A percentile compares a stretch with the other conserved stretches of the same genome.
These are phyloP conservation scores for Desmodesmus armatus DNA, from an alignment of 139 green algal species.

Conservation along the genomic window DNA sequence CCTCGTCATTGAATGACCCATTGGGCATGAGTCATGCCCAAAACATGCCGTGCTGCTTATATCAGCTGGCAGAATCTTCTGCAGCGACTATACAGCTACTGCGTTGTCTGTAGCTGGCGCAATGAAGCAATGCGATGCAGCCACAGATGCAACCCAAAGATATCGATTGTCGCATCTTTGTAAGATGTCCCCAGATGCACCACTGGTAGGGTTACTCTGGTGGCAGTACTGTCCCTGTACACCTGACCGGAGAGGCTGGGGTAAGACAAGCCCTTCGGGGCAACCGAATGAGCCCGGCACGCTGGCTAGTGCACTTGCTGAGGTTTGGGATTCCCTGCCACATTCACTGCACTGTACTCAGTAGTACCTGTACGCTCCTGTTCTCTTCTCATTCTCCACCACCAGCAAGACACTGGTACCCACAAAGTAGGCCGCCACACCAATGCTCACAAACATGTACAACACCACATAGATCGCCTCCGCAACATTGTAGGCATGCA, in stretches of 20 bases:
- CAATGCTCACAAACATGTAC: constrained; percentile 46
- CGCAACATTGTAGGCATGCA: constrained; percentile 33
- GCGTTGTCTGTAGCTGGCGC: too few relatives aligned
- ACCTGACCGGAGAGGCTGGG: too few relatives aligned
- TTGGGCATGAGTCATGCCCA: too few relatives aligned
- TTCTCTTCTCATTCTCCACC: constrained; percentile 47
- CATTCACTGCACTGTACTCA: neutral
- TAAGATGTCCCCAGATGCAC: neutral
- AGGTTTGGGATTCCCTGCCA: too few relatives aligned
- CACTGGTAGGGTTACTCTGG: neutral
- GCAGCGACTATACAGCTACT: too few relatives aligned
- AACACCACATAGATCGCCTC: constrained; percentile 15
- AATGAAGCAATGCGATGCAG: too few relatives aligned
- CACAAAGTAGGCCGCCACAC: constrained; percentile 58
- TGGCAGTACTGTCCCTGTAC: neutral
- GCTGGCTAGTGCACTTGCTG: neutral
- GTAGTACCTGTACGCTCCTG: constrained; percentile 19
- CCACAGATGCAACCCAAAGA: too few relatives aligned
- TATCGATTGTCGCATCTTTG: too few relatives aligned
- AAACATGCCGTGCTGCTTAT: too few relatives aligned
- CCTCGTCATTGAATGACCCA: too few relatives aligned
- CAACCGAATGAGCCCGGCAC: neutral
- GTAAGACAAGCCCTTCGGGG: too few relatives aligned
- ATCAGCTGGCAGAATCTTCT: too few relatives aligned
- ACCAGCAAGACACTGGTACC: constrained; percentile 66